Percentiles rank a stretch among this genome's conserved stretches.
Conservation (phyloP, 2,329 filamentous ascomycete genomes). For the Aspergillus neotritici region DNA sequence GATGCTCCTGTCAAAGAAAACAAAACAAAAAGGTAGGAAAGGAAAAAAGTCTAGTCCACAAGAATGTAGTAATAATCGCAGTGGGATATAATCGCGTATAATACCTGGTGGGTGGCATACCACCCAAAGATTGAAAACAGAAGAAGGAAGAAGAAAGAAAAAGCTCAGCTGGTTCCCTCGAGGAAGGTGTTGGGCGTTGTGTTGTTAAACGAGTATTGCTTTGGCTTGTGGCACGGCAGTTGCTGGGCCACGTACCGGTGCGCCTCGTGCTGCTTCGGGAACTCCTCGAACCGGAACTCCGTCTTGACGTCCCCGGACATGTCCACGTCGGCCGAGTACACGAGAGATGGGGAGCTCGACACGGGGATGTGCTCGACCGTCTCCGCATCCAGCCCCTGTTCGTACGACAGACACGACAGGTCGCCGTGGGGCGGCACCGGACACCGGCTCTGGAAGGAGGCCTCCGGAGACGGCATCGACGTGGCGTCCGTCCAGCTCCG, state of each 20-base stretch:
- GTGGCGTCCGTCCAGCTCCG: conserved; percentile 39
- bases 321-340: conserved; percentile 28
- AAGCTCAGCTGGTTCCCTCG: too few species aligned
- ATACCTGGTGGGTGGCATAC: neutral
- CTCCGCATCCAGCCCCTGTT: conserved; percentile 27
- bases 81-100: neutral
- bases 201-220: conserved; percentile 42
- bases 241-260: conserved; percentile 40
- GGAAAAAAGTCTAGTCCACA: too few species aligned
- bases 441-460: conserved; percentile 29
- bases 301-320: conserved; percentile 15
- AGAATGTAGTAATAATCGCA: too few species aligned
- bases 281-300: too few species aligned
- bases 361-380: conserved; percentile 24
- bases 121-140: too few species aligned
- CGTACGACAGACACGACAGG: conserved; percentile 36
- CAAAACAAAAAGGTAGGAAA: conserved; percentile 1
- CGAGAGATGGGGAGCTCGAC: conserved; percentile 28
- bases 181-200: conserved; percentile 36
- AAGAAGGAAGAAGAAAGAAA: too few species aligned
- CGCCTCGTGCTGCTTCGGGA: conserved; percentile 32
- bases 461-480: conserved; percentile 39
- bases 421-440: conserved; percentile 31
- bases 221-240: conserved; percentile 36
- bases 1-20: too few species aligned